Percentiles rank a stretch among this genome's conserved stretches.
phyloP scores from a whole-genome alignment of 257 asterid genomes.

The Anisodus acutangulus region DNA sequence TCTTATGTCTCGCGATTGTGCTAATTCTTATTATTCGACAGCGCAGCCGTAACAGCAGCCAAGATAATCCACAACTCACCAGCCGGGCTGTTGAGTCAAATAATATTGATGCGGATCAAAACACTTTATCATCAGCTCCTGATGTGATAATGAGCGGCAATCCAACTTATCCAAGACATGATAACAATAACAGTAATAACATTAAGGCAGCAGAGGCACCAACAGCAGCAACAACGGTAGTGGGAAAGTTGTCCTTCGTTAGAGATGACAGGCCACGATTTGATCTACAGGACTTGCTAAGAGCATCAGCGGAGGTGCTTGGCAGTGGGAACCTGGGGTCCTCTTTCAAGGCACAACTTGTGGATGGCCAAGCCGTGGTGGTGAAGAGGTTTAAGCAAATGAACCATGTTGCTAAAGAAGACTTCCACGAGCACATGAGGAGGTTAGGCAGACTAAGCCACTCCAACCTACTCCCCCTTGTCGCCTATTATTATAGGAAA shows the following conservation, averaged over 20 bases:
- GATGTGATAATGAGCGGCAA: slow-evolving; percentile 2
- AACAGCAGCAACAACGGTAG: slow-evolving; percentile 19
- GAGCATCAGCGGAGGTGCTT: slow-evolving; percentile 89
- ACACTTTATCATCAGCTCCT: background rate
- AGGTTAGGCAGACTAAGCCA: slow-evolving; percentile 70
- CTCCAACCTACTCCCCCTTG: slow-evolving; percentile 71
- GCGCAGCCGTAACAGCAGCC: slow-evolving; percentile 30
- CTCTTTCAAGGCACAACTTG: slow-evolving; percentile 77
- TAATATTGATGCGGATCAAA: slow-evolving; percentile 14
- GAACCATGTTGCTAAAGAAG: slow-evolving; percentile 68
- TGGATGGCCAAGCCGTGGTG: slow-evolving; percentile 76
- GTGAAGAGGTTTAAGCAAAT: slow-evolving; percentile 89
- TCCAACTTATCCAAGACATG: slow-evolving; percentile 25
- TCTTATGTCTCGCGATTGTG: slow-evolving; percentile 46
- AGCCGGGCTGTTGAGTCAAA: slow-evolving; percentile 37
- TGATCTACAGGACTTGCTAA: slow-evolving; percentile 76
- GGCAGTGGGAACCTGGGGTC: slow-evolving; percentile 91
- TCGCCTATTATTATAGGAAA: slow-evolving; percentile 83
- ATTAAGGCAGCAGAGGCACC: slow-evolving; percentile 12
- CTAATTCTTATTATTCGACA: slow-evolving; percentile 48
- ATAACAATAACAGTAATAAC: background rate
- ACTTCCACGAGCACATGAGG: slow-evolving; percentile 91
- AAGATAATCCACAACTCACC: slow-evolving; percentile 31
- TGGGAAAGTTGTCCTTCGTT: slow-evolving; percentile 63
- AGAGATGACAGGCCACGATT: slow-evolving; percentile 67